Percentiles rank a stretch among this genome's conserved stretches.
Conservation (phyloP, 1,284 basidiomycete species). For the Xerocomus amazonicus region DNA sequence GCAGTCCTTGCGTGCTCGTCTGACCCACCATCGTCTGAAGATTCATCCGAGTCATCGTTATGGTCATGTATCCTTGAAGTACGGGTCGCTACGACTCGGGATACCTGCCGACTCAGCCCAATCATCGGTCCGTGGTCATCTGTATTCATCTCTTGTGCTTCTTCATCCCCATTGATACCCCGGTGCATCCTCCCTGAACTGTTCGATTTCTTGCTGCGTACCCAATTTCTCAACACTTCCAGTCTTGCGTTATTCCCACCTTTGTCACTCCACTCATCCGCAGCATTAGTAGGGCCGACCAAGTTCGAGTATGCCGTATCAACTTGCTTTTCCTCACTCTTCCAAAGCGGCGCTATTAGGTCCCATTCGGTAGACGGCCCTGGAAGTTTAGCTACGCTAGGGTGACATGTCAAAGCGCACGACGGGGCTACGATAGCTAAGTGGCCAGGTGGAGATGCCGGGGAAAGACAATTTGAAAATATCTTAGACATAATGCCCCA, state of each 20-base stretch:
- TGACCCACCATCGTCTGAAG: constrained; percentile 42
- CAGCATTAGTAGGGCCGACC: constrained; percentile 47
- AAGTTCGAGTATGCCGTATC: constrained; percentile 59
- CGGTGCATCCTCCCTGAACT: constrained; percentile 26
- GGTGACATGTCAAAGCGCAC: constrained; percentile 18
- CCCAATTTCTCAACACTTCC: constrained; percentile 41
- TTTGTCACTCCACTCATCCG: constrained; percentile 52
- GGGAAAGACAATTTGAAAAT: constrained; percentile 55
- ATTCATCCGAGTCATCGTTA: constrained; percentile 38
- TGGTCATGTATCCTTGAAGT: constrained; percentile 5
- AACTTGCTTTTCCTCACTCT: constrained; percentile 21
- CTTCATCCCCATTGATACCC: background rate
- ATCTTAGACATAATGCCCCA: constrained; percentile 65
- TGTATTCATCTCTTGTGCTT: background rate
- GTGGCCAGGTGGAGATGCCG: constrained; percentile 6
- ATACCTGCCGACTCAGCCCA: background rate
- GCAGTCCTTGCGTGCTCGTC: constrained; percentile 50
- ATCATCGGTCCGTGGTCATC: background rate
- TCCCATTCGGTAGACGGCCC: constrained; percentile 12
- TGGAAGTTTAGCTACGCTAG: constrained; percentile 8
- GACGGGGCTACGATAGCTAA: constrained; percentile 20
- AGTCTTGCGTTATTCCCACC: constrained; percentile 43
- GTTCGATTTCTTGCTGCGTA: constrained; percentile 33
- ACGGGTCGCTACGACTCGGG: background rate
- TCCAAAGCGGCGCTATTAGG: background rate